Evolutionary conservation across 2,329 filamentous ascomycete species (phyloP).

Genomic region (Chrysoporthe cubensis): DNA sequence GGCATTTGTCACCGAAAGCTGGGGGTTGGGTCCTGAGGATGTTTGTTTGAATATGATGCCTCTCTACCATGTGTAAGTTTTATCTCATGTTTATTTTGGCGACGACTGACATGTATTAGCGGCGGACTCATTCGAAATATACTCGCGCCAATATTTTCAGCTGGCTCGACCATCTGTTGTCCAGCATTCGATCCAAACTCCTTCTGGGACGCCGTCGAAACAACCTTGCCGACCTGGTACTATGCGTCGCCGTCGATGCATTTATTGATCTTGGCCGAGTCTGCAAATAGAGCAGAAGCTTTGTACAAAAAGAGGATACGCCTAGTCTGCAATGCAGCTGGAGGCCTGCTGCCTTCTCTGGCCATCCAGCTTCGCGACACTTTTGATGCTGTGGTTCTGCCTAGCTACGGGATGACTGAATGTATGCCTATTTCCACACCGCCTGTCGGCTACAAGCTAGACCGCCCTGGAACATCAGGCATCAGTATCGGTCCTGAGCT

Average conservation of each 20-base stretch:
- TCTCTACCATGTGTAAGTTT: conserved; percentile 56
- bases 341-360: conserved; percentile 78
- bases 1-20: conserved; percentile 56
- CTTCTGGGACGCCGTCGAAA: conserved; percentile 80
- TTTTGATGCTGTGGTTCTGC: conserved; percentile 79
- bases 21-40: conserved; percentile 51
- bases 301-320: conserved; percentile 67
- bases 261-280: conserved; percentile 80
- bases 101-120: conserved; percentile 46
- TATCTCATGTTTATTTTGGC: accelerated
- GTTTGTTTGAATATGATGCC: conserved; percentile 64
- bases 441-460: conserved; percentile 65
- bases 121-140: conserved; percentile 79
- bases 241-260: conserved; percentile 93
- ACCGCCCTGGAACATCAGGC: conserved; percentile 74
- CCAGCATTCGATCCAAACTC: conserved; percentile 78
- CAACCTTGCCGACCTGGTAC: conserved; percentile 84
- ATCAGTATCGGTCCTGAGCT: conserved; percentile 83
- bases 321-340: conserved; percentile 88
- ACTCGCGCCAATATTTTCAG: conserved; percentile 74
- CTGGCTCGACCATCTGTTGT: conserved; percentile 80
- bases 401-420: conserved; percentile 93
- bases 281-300: conserved; percentile 60
- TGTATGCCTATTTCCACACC: conserved; percentile 86
- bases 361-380: conserved; percentile 79